These are phyloP conservation scores for Cryptosporidium sp. DNA, from an alignment of 169 alveolate species.

Conservation along the genomic window DNA sequence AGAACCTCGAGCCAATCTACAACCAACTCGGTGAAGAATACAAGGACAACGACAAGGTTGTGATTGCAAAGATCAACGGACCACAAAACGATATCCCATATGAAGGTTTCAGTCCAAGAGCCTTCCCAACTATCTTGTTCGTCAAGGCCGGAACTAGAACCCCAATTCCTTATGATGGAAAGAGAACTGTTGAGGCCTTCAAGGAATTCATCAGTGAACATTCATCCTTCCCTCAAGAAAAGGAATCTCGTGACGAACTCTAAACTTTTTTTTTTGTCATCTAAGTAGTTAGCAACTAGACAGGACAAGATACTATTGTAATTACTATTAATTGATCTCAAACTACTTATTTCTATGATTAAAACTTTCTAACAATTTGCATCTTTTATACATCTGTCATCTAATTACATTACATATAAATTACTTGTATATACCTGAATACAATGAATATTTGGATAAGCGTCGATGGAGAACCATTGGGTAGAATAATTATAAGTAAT, in stretches of 20 bases:
- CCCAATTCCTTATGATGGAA: conserved; percentile 77
- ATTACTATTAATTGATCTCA: background rate
- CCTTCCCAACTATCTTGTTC: conserved; percentile 79
- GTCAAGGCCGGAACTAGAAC: conserved; percentile 77
- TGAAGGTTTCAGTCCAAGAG: conserved; percentile 77
- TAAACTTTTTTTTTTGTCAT: conserved; percentile 14
- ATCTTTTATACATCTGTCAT: background rate
- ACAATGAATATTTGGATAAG: background rate
- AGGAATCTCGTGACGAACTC: conserved; percentile 63
- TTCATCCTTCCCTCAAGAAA: conserved; percentile 45
- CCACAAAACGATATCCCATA: conserved; percentile 88
- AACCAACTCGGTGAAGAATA: conserved; percentile 81
- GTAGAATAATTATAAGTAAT: too few relatives aligned
- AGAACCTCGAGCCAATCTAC: conserved; percentile 89
- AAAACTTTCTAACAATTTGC: background rate
- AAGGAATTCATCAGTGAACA: conserved; percentile 67
- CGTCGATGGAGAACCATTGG: too few relatives aligned
- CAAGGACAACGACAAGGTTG: conserved; percentile 82
- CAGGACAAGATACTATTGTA: background rate
- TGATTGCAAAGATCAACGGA: conserved; percentile 94
- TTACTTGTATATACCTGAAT: background rate
- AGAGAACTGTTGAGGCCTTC: conserved; percentile 73
- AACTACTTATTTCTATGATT: background rate
- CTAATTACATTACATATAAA: too few relatives aligned
- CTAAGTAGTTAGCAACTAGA: conserved; percentile 24